A percentile compares a stretch with the other conserved stretches of the same genome.
phyloP scores from a whole-genome alignment of 2,329 filamentous ascomycete genomes.

The Sporothrix protearum region DNA sequence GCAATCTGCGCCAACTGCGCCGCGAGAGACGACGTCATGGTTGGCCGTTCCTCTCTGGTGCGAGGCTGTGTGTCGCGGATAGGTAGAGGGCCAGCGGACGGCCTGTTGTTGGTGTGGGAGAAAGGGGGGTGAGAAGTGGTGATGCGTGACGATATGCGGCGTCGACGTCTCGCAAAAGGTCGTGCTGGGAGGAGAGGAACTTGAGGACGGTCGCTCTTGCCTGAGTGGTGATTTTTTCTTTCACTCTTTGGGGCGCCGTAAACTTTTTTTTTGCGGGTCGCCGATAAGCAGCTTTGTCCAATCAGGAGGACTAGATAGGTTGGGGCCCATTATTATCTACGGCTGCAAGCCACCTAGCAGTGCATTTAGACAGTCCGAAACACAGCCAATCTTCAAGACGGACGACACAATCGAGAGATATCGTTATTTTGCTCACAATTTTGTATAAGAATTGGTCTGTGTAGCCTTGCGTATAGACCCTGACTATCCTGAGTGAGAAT shows the following conservation, averaged over 20 bases:
- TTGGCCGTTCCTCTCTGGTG: neutral
- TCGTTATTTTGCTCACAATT: neutral
- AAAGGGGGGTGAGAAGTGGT: neutral
- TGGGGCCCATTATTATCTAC: neutral
- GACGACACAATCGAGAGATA: neutral
- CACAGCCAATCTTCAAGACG: neutral
- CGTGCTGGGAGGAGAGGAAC: neutral
- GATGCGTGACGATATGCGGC: conserved; percentile 8
- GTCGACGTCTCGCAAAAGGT: conserved; percentile 17
- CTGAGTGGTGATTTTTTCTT: conserved; percentile 20
- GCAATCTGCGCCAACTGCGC: conserved; percentile 92
- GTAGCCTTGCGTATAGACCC: neutral
- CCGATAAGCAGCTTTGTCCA: conserved; percentile 23
- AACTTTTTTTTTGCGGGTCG: conserved; percentile 21
- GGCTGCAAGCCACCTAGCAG: neutral
- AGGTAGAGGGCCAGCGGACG: neutral
- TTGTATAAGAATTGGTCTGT: neutral
- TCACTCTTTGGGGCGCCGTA: neutral
- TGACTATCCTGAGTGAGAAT: neutral
- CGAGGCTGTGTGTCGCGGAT: neutral
- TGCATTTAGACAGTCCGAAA: neutral
- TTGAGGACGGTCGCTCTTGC: conserved; percentile 10
- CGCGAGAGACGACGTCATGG: conserved; percentile 64
- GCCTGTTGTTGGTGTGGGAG: neutral
- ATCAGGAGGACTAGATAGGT: neutral